Base-by-base conservation (phyloP, 2,329 filamentous ascomycete species). In the Talaromyces sp. region DNA sequence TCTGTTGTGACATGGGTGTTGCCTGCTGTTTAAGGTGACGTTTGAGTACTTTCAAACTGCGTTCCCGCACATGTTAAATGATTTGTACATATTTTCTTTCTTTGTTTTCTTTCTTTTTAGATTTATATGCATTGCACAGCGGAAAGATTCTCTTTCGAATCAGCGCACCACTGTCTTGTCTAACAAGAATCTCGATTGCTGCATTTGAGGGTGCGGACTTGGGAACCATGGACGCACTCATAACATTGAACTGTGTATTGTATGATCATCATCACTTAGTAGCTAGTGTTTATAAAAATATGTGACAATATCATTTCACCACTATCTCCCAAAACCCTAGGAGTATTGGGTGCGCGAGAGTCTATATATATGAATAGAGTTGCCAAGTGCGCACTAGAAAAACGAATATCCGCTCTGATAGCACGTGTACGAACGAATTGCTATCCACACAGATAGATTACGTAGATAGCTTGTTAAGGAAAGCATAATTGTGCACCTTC, bases 1-100 rank as follows among this genome's bases (percentile, higher is more conserved):
- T 64, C 62, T 27, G 54, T 64, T 39, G 47, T 52, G 13, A 64
- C 62, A 27, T 64, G 62, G 62, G 41, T 64, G 9, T 22, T 64
- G 43, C 62, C 62, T 37, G 33, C 52, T 39, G 33, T 37, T 3
- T 56, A 14, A 14, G 33, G 5, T 54, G 31, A 13, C 2, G 27
- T 4, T 7, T 3, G 9, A 19, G 50, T n/a, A 22, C 27, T 49
- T 6, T 27, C 7, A 16, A 37, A 14, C 13, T 19, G 9, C n/a
- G 10, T 33, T 19, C 4, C n/a, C 7, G n/a, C 39, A 37, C 33
- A 22, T 14, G 10, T 19, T 14, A 16, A 33, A 52, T 27, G 7
- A 6, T 52, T 52, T 33, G 24, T 50, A 27, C 10, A 31, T 50
- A 50, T 16, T 8, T n/a, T 27, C 4, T 9, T 22, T 24, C 7